A percentile compares a stretch with the other conserved stretches of the same genome.
Evolutionary conservation across 2,329 filamentous ascomycete species (phyloP).

Genomic region (Penicillium sp.): DNA sequence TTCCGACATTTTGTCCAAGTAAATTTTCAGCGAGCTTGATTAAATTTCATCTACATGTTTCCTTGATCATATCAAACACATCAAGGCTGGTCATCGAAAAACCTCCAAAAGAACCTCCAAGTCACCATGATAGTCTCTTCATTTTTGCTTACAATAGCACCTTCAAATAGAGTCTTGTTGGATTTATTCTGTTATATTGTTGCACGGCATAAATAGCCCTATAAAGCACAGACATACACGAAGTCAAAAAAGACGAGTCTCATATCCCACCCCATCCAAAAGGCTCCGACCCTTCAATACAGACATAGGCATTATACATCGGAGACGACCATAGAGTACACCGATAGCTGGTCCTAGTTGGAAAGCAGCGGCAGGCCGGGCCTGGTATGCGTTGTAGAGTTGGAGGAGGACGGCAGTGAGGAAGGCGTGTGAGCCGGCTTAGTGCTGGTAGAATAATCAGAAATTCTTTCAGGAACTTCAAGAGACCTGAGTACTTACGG

Average conservation of each 20-base stretch:
- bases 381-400: conserved; percentile 20
- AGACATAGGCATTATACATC: conserved; percentile 9
- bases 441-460: conserved; percentile 24
- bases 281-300: conserved; percentile 9
- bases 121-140: too few species aligned
- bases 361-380: conserved; percentile 23
- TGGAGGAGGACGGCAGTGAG: conserved; percentile 20
- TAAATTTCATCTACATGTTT: not conserved
- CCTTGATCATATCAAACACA: not conserved
- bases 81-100: too few species aligned
- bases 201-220: conserved; percentile 5
- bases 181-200: conserved; percentile 1
- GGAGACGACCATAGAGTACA: not conserved
- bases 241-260: conserved; percentile 5
- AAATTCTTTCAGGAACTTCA: not conserved
- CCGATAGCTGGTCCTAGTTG: conserved; percentile 11
- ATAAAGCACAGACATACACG: conserved; percentile 13
- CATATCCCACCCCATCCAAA: conserved; percentile 13
- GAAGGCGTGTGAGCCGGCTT: conserved; percentile 17
- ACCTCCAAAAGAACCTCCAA: too few species aligned
- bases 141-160: not conserved
- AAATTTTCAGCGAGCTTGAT: conserved; percentile 7
- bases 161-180: not conserved
- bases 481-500: conserved; percentile 25
- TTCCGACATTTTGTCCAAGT: conserved; percentile 3